Conservation (phyloP, 1,284 basidiomycete genomes). For the Rhodotorula sp. region DNA sequence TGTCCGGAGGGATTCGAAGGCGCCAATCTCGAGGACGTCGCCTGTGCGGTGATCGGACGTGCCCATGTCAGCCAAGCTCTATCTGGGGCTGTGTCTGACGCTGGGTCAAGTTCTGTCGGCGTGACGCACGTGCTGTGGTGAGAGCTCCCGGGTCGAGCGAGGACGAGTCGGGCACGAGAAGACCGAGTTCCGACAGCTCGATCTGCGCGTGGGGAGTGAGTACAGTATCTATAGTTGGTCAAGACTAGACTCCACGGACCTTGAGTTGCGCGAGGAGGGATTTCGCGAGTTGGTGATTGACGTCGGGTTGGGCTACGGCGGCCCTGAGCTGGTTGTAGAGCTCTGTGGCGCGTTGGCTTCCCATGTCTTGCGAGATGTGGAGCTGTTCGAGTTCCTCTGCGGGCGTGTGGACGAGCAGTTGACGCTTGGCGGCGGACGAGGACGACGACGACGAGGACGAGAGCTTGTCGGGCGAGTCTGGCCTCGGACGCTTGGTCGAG, state of each 20-base stretch:
- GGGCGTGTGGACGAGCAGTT: constrained; percentile 14
- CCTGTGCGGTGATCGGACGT: constrained; percentile 46
- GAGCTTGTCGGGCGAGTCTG: constrained; percentile 6
- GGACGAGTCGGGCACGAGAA: constrained; percentile 61
- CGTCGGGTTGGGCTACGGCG: background rate
- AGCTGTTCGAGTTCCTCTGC: constrained; percentile 15
- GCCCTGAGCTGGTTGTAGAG: constrained; percentile 50
- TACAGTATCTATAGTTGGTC: background rate
- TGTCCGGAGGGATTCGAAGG: constrained; percentile 85
- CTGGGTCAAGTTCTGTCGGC: background rate
- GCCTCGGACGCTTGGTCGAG: constrained; percentile 29
- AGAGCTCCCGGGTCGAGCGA: constrained; percentile 14
- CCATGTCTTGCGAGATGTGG: constrained; percentile 21
- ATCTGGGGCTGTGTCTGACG: background rate
- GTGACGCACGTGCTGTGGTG: constrained; percentile 17
- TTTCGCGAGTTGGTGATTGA: constrained; percentile 52
- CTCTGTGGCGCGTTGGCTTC: constrained; percentile 56
- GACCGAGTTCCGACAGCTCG: constrained; percentile 70
- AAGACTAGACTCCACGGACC: constrained; percentile 51
- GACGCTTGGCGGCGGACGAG: constrained; percentile 1
- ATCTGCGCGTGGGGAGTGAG: constrained; percentile 56
- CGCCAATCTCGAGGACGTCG: constrained; percentile 92
- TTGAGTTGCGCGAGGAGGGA: constrained; percentile 67
- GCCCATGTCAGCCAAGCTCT: background rate
- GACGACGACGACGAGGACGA: background rate